These are phyloP conservation scores for Chaetomium strumarium DNA, from an alignment of 2,329 filamentous ascomycete genomes.

Conservation along the genomic window DNA sequence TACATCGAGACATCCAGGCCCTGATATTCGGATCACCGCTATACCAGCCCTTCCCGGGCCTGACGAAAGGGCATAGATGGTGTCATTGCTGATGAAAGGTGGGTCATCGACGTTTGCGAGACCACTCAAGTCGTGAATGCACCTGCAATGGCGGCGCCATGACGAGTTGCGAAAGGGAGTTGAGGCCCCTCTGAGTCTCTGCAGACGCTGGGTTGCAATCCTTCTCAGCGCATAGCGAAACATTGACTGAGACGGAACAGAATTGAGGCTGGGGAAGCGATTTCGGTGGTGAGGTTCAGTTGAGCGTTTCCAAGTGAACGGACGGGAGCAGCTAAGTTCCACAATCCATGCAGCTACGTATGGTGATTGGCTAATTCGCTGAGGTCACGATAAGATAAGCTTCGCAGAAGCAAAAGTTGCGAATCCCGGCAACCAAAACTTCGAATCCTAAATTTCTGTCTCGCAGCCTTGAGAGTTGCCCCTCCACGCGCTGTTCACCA, in stretches of 20 bases:
- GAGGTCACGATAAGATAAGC: neutral
- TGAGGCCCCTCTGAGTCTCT: neutral
- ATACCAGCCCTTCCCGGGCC: constrained; percentile 82
- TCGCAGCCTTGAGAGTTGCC: neutral
- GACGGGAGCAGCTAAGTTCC: neutral
- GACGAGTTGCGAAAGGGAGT: neutral
- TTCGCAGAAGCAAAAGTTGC: neutral
- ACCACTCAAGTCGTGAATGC: constrained; percentile 9
- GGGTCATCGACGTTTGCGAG: constrained; percentile 2
- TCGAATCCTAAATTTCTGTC: neutral
- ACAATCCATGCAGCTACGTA: neutral
- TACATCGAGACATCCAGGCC: constrained; percentile 65
- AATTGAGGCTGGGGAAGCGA: neutral
- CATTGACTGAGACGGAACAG: constrained; percentile 23
- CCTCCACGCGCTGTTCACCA: neutral
- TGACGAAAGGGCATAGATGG: constrained; percentile 90
- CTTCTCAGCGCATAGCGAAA: constrained; percentile 26
- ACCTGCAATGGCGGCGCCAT: neutral
- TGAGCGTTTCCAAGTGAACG: neutral
- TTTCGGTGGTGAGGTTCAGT: too few relatives aligned
- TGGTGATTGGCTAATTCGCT: neutral
- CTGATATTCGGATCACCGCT: constrained; percentile 82
- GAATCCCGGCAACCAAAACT: too few relatives aligned
- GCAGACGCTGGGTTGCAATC: constrained; percentile 7
- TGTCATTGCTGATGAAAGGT: constrained; percentile 41